phyloP scores from a whole-genome alignment of 176 grass and related monocot genomes.

The Carex cristatella region DNA sequence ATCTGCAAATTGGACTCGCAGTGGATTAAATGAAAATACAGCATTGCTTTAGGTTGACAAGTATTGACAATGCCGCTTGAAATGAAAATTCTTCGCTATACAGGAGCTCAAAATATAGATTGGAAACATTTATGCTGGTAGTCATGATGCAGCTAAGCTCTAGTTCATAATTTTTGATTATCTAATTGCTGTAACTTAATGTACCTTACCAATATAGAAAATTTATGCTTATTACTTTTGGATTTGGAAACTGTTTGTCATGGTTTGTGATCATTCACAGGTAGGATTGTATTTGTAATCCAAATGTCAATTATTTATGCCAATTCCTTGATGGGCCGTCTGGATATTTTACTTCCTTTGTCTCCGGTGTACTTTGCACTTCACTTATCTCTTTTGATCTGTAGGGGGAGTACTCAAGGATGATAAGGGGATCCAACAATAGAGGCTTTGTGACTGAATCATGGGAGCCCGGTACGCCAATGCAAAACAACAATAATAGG shows the following conservation, averaged over 20 bases:
- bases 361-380: neutral
- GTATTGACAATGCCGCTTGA: slow-evolving; percentile 5
- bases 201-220: neutral
- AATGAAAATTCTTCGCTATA: neutral
- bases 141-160: neutral
- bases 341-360: neutral
- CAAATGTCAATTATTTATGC: neutral
- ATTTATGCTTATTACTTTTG: neutral
- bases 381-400: slow-evolving; percentile 4
- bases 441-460: slow-evolving; percentile 9
- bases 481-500: slow-evolving; percentile 18
- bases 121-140: neutral
- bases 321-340: neutral
- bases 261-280: neutral
- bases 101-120: neutral
- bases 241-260: neutral
- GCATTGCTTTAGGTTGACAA: neutral
- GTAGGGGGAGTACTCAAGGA: slow-evolving; percentile 38
- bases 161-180: neutral
- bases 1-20: neutral
- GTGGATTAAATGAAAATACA: neutral
- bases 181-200: slow-evolving; percentile 13
- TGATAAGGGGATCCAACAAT: slow-evolving; percentile 28
- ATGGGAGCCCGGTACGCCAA: slow-evolving; percentile 22
- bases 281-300: neutral